Percentiles rank a stretch among this genome's conserved stretches.
Conservation (phyloP, 176 grass and related monocot genomes). For the Ensete glaucum region DNA sequence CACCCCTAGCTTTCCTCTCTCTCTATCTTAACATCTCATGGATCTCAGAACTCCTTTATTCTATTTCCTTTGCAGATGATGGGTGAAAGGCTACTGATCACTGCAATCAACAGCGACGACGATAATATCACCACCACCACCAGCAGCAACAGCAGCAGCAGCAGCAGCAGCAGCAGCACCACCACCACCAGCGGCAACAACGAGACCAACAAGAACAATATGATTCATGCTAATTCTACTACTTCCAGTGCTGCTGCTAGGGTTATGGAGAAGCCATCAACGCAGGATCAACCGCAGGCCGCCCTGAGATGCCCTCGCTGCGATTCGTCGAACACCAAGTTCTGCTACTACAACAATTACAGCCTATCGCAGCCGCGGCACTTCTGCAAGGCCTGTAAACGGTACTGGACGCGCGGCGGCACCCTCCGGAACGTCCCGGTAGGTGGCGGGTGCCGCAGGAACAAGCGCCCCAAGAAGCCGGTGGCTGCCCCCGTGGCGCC, state of each 20-base stretch:
- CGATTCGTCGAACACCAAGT: conserved; percentile 18
- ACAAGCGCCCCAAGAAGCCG: conserved; percentile 6
- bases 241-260: background rate
- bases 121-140: background rate
- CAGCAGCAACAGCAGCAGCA: background rate
- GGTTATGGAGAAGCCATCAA: background rate
- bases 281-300: background rate
- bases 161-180: background rate
- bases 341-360: conserved; percentile 27
- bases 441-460: conserved; percentile 11
- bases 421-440: conserved; percentile 22
- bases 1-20: background rate
- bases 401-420: conserved; percentile 24
- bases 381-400: conserved; percentile 25
- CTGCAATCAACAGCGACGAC: background rate
- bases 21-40: background rate
- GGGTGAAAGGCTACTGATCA: background rate
- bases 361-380: conserved; percentile 18
- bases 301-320: conserved; percentile 12
- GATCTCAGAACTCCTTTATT: background rate
- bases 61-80: conserved; percentile 10
- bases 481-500: background rate
- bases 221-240: background rate
- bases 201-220: background rate
- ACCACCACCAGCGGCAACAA: background rate